Base-by-base conservation (phyloP, 1,139 yeast species). In the Kodamaea fungicola region DNA sequence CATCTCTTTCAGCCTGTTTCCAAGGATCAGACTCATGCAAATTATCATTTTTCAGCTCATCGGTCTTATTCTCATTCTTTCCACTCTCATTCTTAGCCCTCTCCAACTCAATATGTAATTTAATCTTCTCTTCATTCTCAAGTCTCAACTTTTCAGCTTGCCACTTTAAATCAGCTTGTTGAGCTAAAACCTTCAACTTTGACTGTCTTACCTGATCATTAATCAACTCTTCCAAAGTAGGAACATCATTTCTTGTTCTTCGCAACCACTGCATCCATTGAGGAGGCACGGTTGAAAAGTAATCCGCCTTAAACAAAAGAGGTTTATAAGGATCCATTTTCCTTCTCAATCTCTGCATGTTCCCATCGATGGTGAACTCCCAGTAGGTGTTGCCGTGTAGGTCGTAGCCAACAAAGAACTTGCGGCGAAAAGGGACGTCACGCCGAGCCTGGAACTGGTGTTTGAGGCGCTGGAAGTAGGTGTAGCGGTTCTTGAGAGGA, bases 221-320 rank as follows among this genome's bases (percentile, higher is more conserved):
- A 4, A 73, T 45, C 32, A 86, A 67, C 45, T 85, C 95, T 32
- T 73, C 68, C 26, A 86, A 51, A 1, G 80, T 67, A 0, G 95
- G 95, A 2, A 81, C 70, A 1, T 61, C 52, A 1, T 67, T 60
- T 36, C 95, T 67, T 1, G 87, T 79, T 48, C 78, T 67, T 35
- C 94, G 59, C 19, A 87, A 66, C 95, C 95, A 86, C 54, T 83
- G 90, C 30, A 77, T 63, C 95, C 95, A 86, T 51, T 80, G 90
- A 1, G 92, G 81, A 10, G 81, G 82, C 0, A 76, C 64, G 3
- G 71, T 67, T 7, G 56, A 51, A 46, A 69, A 74, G 46, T 76
- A 76, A 46, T 76, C 81, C 6, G 67, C 74, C 39, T 75, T 62
- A 52, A 70, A 71, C 5, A 64, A 47, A 37, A 64, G 60, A 30